These are phyloP conservation scores for Penicillium corylophilum DNA, from an alignment of 2,329 filamentous ascomycete genomes.

Conservation along the genomic window DNA sequence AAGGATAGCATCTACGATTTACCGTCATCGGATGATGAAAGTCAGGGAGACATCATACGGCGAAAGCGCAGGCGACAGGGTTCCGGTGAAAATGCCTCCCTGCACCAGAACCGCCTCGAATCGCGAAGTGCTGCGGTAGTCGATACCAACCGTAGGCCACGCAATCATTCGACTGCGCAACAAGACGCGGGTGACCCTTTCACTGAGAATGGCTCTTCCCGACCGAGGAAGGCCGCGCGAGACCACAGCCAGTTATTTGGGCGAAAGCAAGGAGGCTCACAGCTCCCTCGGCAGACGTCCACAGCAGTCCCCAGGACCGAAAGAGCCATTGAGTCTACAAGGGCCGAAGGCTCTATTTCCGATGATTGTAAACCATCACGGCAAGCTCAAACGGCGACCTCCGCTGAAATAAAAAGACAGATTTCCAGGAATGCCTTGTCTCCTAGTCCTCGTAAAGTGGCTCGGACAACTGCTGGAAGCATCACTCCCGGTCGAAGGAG, in stretches of 20 bases:
- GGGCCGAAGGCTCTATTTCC: not conserved
- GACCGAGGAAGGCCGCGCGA: not conserved
- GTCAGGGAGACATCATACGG: conserved; percentile 5
- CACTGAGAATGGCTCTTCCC: not conserved
- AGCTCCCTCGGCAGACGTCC: not conserved
- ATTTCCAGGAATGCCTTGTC: not conserved
- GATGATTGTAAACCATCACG: not conserved
- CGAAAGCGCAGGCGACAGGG: conserved; percentile 23
- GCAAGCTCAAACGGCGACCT: not conserved
- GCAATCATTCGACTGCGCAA: not conserved
- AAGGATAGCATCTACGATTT: conserved; percentile 26
- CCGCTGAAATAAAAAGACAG: not conserved
- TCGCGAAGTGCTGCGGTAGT: not conserved
- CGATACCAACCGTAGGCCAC: not conserved
- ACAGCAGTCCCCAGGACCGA: not conserved
- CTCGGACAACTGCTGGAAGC: conserved; percentile 3
- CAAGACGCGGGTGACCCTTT: not conserved
- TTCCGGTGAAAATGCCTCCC: not conserved
- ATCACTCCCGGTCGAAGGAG: conserved; percentile 31
- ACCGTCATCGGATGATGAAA: conserved; percentile 30
- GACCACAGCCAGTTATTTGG: not conserved
- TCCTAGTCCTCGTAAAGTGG: not conserved
- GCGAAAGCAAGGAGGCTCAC: not conserved
- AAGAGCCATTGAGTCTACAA: not conserved
- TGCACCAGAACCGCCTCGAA: not conserved